A percentile compares a stretch with the other conserved stretches of the same genome.
Conservation (phyloP, 768 basidiomycete species). For the Serendipita sp. region DNA sequence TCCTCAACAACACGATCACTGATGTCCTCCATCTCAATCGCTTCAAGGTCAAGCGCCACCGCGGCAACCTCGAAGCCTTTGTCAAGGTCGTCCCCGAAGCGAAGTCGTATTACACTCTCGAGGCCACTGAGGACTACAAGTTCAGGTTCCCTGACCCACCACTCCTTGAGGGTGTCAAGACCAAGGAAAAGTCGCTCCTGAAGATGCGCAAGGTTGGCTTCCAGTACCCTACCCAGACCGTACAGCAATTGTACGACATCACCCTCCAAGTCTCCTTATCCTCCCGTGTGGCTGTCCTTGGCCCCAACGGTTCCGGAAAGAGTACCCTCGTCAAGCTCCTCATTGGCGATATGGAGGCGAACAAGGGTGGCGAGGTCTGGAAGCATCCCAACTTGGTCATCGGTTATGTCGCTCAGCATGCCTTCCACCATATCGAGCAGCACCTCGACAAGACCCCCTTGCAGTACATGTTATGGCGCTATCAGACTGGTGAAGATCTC, state of each 20-base stretch:
- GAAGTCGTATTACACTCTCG: conserved; percentile 92
- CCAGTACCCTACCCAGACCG: conserved; percentile 77
- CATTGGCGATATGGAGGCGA: conserved; percentile 90
- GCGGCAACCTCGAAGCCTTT: conserved; percentile 88
- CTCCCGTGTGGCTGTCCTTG: conserved; percentile 94
- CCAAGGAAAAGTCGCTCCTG: conserved; percentile 90
- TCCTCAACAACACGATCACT: conserved; percentile 97
- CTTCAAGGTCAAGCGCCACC: conserved; percentile 93
- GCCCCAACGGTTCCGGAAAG: conserved; percentile 98
- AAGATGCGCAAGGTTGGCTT: conserved; percentile 98
- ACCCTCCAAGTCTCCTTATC: conserved; percentile 93
- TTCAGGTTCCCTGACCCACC: conserved; percentile 97
- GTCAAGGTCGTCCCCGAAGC: conserved; percentile 91
- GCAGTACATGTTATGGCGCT: conserved; percentile 99
- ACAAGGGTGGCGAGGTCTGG: conserved; percentile 95
- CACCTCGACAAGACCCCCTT: conserved; percentile 98
- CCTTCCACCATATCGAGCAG: conserved; percentile 98
- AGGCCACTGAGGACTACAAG: conserved; percentile 91
- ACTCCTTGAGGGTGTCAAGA: conserved; percentile 98
- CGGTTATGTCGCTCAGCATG: conserved; percentile 96
- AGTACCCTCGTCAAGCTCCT: conserved; percentile 93
- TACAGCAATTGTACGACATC: conserved; percentile 89
- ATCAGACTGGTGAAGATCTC: conserved; percentile 97
- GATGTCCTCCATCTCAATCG: conserved; percentile 95
- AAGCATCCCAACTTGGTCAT: conserved; percentile 99